Base-by-base conservation (phyloP, 106 monocot genomes). In the Triglochin maritima region DNA sequence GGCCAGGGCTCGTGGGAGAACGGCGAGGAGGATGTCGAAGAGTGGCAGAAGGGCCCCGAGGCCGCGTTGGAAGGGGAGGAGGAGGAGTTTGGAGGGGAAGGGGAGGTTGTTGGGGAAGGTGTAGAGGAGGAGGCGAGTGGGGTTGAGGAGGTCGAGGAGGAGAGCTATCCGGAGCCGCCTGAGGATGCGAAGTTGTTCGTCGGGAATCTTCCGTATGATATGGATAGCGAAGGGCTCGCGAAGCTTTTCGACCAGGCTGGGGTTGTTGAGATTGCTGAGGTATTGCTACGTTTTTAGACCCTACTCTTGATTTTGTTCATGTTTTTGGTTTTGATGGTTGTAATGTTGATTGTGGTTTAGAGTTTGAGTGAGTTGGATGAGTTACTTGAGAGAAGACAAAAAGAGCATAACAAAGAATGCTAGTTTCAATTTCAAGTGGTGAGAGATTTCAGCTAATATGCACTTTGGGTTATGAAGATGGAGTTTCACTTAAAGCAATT, bases 161-260 rank as follows among this genome's bases (percentile, higher is more conserved):
- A 68, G 56, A 13, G 64, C n/a, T 86, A 71, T 50, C 55, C 70
- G 0, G 89, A 86, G 76, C 86, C 93, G 6, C 82, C 89, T 1
- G 93, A 83, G 72, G 94, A 86, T 47, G 86, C 89, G 15, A 94
- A 94, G 80, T 73, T 93, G 12, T 93, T 86, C 43, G 86, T 89
- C 0, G 94, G 90, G 14, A 84, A 86, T 56, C 67, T 94, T 2
- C 84, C 90, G 29, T 94, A 70, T n/a, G 83, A 90, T 56, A 53
- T 90, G 44, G 83, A 86, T 65, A 87, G 80, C 58, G 78, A 94
- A 71, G 69, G n/a, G 15, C 82, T 87, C 9, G 89, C 89, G 10
- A 64, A 79, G 71, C 73, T 94, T 5, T 94, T 94, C 46, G 80
- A 86, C 0, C 56, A 86, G 78, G 84, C 84, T 44, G 93, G 93